phyloP scores from a whole-genome alignment of 2,329 filamentous ascomycete species.

The Exophiala viscosa region DNA sequence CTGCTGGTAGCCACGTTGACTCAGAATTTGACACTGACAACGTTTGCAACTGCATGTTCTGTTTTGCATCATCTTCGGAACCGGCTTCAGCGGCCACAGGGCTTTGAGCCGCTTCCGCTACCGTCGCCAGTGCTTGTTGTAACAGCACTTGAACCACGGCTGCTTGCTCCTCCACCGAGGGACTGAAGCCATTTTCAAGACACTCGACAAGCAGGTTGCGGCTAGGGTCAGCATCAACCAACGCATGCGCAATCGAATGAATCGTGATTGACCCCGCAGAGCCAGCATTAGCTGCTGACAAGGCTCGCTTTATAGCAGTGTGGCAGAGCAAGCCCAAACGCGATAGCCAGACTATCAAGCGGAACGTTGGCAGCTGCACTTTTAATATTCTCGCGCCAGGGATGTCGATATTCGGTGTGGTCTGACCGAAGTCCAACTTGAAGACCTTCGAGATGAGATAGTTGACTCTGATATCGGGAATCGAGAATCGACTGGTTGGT shows the following conservation, averaged over 20 bases:
- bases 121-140: slow-evolving; percentile 36
- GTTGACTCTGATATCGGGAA: slow-evolving; percentile 15
- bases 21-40: slow-evolving; percentile 6
- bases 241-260: slow-evolving; percentile 34
- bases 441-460: slow-evolving; percentile 28
- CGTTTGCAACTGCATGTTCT: slow-evolving; percentile 10
- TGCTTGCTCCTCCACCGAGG: slow-evolving; percentile 39
- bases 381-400: slow-evolving; percentile 29
- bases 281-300: slow-evolving; percentile 33
- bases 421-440: slow-evolving; percentile 2
- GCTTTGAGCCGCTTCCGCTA: slow-evolving; percentile 21
- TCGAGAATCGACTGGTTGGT: slow-evolving; percentile 1
- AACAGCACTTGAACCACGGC: slow-evolving; percentile 40
- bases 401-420: slow-evolving; percentile 23
- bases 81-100: slow-evolving; percentile 17
- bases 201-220: slow-evolving; percentile 37
- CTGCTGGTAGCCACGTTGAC: slow-evolving; percentile 10
- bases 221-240: slow-evolving; percentile 39
- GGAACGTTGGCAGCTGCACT: slow-evolving; percentile 31
- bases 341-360: slow-evolving; percentile 42
- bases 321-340: slow-evolving; percentile 37
- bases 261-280: slow-evolving; percentile 22
- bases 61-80: slow-evolving; percentile 16
- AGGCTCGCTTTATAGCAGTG: slow-evolving; percentile 39
- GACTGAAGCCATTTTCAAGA: slow-evolving; percentile 34